Percentiles rank a stretch among this genome's conserved stretches.
These are phyloP conservation scores for Cyberlindnera maclurae DNA, from an alignment of 805 yeast species.

Conservation along the genomic window DNA sequence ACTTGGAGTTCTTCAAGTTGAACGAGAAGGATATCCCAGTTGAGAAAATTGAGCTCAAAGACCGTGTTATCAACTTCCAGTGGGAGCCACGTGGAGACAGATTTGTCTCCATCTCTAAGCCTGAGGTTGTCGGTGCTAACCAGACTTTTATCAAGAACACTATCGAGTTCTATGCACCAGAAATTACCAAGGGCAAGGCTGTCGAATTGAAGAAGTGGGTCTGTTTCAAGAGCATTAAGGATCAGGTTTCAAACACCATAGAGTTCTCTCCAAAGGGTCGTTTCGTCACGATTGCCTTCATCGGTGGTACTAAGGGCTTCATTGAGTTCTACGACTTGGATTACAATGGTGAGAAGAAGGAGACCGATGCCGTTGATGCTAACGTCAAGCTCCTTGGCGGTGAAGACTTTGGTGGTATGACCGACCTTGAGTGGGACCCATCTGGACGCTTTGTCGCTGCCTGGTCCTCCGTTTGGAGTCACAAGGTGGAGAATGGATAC, in stretches of 20 bases:
- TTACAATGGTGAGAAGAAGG: constrained; percentile 62
- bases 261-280: constrained; percentile 93
- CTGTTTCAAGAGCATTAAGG: constrained; percentile 47
- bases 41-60: constrained; percentile 88
- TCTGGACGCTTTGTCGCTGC: constrained; percentile 87
- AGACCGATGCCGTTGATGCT: constrained; percentile 29
- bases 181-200: constrained; percentile 40
- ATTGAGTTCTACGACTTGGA: constrained; percentile 83
- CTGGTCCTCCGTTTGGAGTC: constrained; percentile 83
- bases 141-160: constrained; percentile 59
- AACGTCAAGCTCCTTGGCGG: constrained; percentile 38
- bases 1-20: constrained; percentile 84
- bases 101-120: constrained; percentile 69
- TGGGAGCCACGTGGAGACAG: constrained; percentile 96
- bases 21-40: constrained; percentile 89
- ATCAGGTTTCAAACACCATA: constrained; percentile 65
- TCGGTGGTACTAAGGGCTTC: constrained; percentile 47
- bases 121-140: constrained; percentile 42
- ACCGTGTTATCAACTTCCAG: constrained; percentile 77
- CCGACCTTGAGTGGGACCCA: constrained; percentile 90
- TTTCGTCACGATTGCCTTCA: constrained; percentile 50
- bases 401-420: constrained; percentile 68
- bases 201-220: constrained; percentile 47
- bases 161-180: constrained; percentile 78
- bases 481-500: constrained; percentile 84